Conservation (phyloP, 129 eudicot genomes). For the Ambrosia trifida region DNA sequence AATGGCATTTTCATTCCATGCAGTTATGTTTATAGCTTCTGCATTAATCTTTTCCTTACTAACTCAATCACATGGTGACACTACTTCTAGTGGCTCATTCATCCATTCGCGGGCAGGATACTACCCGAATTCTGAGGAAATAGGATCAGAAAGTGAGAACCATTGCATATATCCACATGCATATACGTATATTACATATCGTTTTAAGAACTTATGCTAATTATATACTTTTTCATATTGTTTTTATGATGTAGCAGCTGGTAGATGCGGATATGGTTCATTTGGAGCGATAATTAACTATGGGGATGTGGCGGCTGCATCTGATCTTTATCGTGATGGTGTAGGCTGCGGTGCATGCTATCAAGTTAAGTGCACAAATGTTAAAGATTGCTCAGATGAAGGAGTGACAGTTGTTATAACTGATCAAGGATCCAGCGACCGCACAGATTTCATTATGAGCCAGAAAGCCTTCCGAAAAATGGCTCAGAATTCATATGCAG, state of each 20-base stretch:
- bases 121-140: constrained; percentile 73
- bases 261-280: constrained; percentile 69
- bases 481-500: constrained; percentile 68
- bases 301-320: constrained; percentile 76
- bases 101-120: constrained; percentile 65
- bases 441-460: constrained; percentile 80
- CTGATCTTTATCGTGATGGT: constrained; percentile 74
- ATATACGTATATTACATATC: not conserved
- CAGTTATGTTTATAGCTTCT: constrained; percentile 28
- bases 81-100: constrained; percentile 57
- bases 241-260: constrained; percentile 46
- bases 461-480: constrained; percentile 58
- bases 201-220: not conserved
- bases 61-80: constrained; percentile 36
- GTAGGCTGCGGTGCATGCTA: constrained; percentile 89
- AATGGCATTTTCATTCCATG: constrained; percentile 44
- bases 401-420: constrained; percentile 77
- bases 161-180: constrained; percentile 14
- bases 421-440: constrained; percentile 67
- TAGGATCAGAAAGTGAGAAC: constrained; percentile 74
- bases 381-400: constrained; percentile 63
- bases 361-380: constrained; percentile 71
- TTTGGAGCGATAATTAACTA: constrained; percentile 74
- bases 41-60: constrained; percentile 41
- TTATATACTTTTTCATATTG: constrained; percentile 13